Evolutionary conservation across 257 asterid species (phyloP), one percentile per base, ranked within the genome.

Genomic region (Jaltomata sinuosa): DNA sequence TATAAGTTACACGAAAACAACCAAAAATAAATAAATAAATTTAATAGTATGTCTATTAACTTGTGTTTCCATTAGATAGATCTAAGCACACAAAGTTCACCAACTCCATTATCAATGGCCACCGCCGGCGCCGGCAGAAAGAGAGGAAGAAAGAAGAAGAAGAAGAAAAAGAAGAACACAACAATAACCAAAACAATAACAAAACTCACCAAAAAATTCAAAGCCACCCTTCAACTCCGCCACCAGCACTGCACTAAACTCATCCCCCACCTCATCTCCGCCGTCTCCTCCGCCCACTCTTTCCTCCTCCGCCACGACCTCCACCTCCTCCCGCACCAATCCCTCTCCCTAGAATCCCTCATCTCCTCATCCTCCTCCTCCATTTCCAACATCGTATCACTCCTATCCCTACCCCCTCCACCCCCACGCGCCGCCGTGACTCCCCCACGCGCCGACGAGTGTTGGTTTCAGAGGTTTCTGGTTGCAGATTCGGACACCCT

Each of bases 221-320:
- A 86, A 27, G 82, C 84, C 83, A 11, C 81, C 69, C 86, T 84
- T 80, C 72, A 15, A 38, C 78, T 9, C 85, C 62, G 36, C 57
- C 65, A 29, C 85, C 86, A 68, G 61, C 89, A 64, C 82, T 85
- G 85, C 36, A 81, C 98, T 55, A n/a, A 85, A n/a, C 81, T 92
- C 74, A 86, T 95, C 64, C 94, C 97, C 49, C 83, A 77, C 72
- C 92, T 94, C 83, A 86, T 91, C 90, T 82, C 96, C 90, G 91
- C 97, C 92, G 86, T 92, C 42, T 85, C 94, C 88, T 87, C 93
- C 87, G 91, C 93, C 42, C 89, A 87, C 81, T 87, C 95, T 68
- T 96, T 94, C 92, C 97, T 94, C 86, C 89, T 87, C 88, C 87
- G 85, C 85, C 91, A 93, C 61, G 98, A 96, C 59, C 95, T 96